Base-by-base conservation (phyloP, 129 eudicot species). In the Lactuca sativa region DNA sequence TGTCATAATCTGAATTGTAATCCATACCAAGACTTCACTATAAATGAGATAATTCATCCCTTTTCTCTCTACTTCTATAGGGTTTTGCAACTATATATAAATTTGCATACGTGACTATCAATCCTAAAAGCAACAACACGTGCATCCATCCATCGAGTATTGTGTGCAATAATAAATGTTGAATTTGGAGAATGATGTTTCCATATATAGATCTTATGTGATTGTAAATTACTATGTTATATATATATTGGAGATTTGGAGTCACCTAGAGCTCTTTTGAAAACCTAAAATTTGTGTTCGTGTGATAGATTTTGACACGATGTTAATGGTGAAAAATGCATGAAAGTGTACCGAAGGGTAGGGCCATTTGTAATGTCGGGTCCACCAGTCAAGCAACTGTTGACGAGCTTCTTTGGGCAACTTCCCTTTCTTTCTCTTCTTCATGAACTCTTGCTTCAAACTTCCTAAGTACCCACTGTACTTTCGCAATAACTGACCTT, bases 301-400 rank as follows among this genome's bases (percentile, higher is more conserved):
- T 1, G 13, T 9, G 4, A 43, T 9, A 3, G 49, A 9, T 43
- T 43, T 43, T 43, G 13, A 43, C 49, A 43, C 49, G 9, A 43
- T 43, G 2, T 43, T 43, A 43, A 43, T 43, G 3, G 4, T 12
- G 52, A 47, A 47, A 47, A 47, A 10, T 0, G 52, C 52, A 47
- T 11, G 15, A 4, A 47, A 47, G 15, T 47, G 15, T 89, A 89
- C 96, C 80, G 96, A 89, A 43, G 96, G 96, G 67, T 93, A 93
- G 7, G 99, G 99, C 99, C 99, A 93, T 72, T 93, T 93, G 89
- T 89, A 89, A 71, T 93, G 97, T 56, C 99, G 56, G 65, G 90
- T 85, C 99, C 99, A 93, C 99, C 99, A 93, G 58, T 93, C 99
- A 7, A 93, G 90, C 77, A 93, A 73, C 54, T 89, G 96, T 62